Conservation (phyloP, 768 basidiomycete genomes). For the Boletus edulis region DNA sequence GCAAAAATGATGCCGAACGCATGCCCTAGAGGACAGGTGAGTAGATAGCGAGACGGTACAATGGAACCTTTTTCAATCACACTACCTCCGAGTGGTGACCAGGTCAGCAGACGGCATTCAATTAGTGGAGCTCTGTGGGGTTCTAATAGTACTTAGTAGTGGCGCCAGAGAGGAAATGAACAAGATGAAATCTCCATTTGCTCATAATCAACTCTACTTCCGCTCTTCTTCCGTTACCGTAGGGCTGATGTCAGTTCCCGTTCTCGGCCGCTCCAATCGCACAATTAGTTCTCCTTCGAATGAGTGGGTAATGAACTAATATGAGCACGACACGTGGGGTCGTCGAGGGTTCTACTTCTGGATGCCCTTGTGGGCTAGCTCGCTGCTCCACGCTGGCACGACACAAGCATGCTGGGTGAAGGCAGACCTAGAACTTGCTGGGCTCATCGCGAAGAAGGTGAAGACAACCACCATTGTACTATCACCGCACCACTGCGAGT, state of each 20-base stretch:
- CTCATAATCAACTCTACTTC: neutral
- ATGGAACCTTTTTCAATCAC: too few relatives aligned
- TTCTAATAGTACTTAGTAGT: neutral
- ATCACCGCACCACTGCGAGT: too few relatives aligned
- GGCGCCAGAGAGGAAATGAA: neutral
- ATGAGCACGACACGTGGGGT: neutral
- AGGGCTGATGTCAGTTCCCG: too few relatives aligned
- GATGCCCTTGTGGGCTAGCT: neutral
- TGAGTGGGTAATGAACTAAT: neutral
- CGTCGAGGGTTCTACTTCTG: neutral
- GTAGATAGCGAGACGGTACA: neutral
- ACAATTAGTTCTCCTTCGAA: neutral
- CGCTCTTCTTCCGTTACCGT: slow-evolving; percentile 1
- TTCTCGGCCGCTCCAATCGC: slow-evolving; percentile 3
- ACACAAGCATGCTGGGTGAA: too few relatives aligned
- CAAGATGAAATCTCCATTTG: neutral
- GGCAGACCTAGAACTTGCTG: neutral
- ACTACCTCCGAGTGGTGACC: neutral
- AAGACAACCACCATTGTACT: too few relatives aligned
- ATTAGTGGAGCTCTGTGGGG: slow-evolving; percentile 1
- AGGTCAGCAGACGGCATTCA: neutral
- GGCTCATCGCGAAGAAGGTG: neutral
- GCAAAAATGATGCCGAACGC: slow-evolving; percentile 1
- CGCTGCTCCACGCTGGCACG: too few relatives aligned
- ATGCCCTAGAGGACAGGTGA: neutral